These are phyloP conservation scores for Ensete glaucum DNA, from an alignment of 176 grass and related monocot species.

Conservation along the genomic window DNA sequence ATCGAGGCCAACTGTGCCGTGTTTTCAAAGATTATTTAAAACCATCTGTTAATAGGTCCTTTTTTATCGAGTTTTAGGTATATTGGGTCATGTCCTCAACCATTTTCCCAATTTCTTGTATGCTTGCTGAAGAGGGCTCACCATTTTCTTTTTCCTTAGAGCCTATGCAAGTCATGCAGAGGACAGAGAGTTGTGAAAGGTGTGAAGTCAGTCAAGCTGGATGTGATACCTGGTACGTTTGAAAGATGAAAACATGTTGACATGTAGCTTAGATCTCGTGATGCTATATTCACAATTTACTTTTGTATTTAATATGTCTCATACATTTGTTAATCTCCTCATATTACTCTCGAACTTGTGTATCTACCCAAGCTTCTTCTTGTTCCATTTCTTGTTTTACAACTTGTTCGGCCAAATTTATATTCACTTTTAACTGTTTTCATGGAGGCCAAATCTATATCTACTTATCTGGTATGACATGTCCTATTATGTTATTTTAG, in stretches of 20 bases:
- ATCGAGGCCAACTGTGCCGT: too few relatives aligned
- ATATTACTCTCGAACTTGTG: too few relatives aligned
- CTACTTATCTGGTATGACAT: too few relatives aligned
- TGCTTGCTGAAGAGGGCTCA: too few relatives aligned
- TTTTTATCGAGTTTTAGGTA: slow-evolving; percentile 16
- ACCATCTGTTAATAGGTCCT: slow-evolving; percentile 8
- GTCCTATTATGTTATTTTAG: too few relatives aligned
- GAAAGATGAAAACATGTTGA: background rate
- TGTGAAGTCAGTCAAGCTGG: slow-evolving; percentile 64
- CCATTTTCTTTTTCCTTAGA: slow-evolving; percentile 31
- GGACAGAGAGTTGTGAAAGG: slow-evolving; percentile 58
- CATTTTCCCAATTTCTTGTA: too few relatives aligned
- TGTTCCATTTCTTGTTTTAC: too few relatives aligned
- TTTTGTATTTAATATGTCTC: background rate
- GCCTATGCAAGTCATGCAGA: slow-evolving; percentile 91
- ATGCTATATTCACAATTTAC: background rate
- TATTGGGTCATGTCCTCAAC: slow-evolving; percentile 1
- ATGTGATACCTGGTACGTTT: slow-evolving; percentile 66
- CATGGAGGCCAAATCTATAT: too few relatives aligned
- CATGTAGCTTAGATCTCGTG: background rate
- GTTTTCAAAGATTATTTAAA: background rate
- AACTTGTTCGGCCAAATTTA: too few relatives aligned
- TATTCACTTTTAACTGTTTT: too few relatives aligned
- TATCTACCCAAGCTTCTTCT: too few relatives aligned
- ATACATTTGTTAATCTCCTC: background rate